phyloP scores from a whole-genome alignment of 768 basidiomycete genomes.

The Boletus huronensis region DNA sequence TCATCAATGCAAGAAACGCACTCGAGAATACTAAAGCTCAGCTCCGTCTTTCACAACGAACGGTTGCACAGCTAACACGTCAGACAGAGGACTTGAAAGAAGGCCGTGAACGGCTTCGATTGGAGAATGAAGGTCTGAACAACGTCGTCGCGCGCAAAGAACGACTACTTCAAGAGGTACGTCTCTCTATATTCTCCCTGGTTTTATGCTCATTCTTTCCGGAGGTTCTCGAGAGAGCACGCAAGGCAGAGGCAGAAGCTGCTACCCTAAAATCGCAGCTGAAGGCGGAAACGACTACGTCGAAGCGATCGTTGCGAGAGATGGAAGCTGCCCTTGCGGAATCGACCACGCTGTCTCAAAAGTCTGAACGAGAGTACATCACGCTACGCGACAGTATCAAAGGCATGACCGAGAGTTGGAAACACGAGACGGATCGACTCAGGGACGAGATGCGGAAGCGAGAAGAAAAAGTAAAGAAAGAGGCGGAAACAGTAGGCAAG shows the following conservation, averaged over 20 bases:
- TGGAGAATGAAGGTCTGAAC: constrained; percentile 86
- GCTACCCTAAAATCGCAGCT: constrained; percentile 63
- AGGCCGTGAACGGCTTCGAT: constrained; percentile 70
- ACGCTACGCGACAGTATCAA: constrained; percentile 76
- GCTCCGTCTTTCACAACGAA: constrained; percentile 74
- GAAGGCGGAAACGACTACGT: constrained; percentile 65
- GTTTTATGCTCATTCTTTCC: neutral
- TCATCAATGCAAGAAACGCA: constrained; percentile 72
- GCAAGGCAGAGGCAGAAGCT: constrained; percentile 81
- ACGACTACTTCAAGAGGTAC: constrained; percentile 78
- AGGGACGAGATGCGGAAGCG: constrained; percentile 70
- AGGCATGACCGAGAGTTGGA: constrained; percentile 68
- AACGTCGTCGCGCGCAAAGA: constrained; percentile 88
- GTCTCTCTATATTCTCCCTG: constrained; percentile 9
- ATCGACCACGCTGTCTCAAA: constrained; percentile 72
- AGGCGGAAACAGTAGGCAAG: constrained; percentile 63
- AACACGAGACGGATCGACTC: constrained; percentile 66
- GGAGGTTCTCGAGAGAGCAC: constrained; percentile 77
- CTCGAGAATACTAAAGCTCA: constrained; percentile 86
- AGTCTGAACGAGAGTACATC: constrained; percentile 79
- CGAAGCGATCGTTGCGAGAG: constrained; percentile 75
- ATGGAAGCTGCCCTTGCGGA: constrained; percentile 75
- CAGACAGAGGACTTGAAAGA: constrained; percentile 90
- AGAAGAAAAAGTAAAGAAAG: constrained; percentile 64
- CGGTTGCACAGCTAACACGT: constrained; percentile 78